Evolutionary conservation across 1,284 basidiomycete species (phyloP).

Genomic region (Grifola frondosa): DNA sequence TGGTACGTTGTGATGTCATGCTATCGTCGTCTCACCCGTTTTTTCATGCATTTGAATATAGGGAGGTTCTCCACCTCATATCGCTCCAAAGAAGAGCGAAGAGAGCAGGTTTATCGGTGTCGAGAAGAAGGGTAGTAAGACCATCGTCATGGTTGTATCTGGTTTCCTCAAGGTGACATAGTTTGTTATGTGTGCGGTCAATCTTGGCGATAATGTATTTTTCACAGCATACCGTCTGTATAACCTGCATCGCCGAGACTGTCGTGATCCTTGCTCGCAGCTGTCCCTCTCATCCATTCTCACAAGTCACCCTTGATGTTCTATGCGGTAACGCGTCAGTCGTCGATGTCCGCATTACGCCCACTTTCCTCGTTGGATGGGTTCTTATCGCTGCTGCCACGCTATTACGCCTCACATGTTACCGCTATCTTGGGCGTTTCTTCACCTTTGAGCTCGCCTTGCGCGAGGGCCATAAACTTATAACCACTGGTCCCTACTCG

Average conservation of each 20-base stretch:
- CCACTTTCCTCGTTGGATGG: conserved; percentile 25
- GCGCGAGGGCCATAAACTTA: not conserved
- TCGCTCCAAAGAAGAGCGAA: no score
- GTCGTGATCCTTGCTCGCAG: conserved; percentile 59
- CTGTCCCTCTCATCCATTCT: conserved; percentile 46
- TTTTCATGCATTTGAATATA: no score
- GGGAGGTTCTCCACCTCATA: no score
- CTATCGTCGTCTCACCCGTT: no score
- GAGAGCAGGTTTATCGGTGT: no score
- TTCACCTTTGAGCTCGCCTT: conserved; percentile 9
- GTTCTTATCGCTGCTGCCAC: not conserved
- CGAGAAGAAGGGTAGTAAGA: no score
- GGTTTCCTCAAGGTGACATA: no score
- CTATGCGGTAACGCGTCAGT: not conserved
- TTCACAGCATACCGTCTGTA: no score
- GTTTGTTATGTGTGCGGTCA: no score
- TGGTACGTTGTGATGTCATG: no score
- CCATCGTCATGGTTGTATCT: no score
- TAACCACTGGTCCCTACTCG: conserved; percentile 8
- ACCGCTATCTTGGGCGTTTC: not conserved
- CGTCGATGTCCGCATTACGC: conserved; percentile 25
- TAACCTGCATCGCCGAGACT: conserved; percentile 2
- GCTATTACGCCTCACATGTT: not conserved
- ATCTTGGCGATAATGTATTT: no score
- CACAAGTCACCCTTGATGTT: conserved; percentile 16